phyloP scores from a whole-genome alignment of 2,329 filamentous ascomycete genomes.

The Stachybotrys echinatus region DNA sequence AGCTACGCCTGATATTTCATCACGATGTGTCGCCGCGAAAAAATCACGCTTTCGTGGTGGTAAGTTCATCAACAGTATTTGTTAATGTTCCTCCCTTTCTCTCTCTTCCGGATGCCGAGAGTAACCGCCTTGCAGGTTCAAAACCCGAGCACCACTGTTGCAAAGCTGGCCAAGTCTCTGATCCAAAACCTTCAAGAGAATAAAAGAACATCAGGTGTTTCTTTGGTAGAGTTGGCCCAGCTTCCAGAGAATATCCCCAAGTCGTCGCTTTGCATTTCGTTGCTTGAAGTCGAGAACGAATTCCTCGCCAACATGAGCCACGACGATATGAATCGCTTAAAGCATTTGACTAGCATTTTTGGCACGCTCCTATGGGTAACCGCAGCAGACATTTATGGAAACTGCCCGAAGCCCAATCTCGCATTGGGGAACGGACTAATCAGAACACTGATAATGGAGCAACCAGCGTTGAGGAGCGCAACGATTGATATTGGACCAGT shows the following conservation, averaged over 20 bases:
- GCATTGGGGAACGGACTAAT: slow-evolving; percentile 2
- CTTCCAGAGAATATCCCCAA: not conserved
- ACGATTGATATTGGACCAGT: not conserved
- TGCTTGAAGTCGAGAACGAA: slow-evolving; percentile 3
- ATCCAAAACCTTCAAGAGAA: not conserved
- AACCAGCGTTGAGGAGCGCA: slow-evolving; percentile 1
- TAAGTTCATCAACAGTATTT: not conserved
- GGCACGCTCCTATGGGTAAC: not conserved
- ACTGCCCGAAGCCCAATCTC: not conserved
- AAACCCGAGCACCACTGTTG: not conserved
- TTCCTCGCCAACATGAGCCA: slow-evolving; percentile 4
- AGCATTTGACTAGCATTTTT: not conserved
- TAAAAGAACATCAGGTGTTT: not conserved
- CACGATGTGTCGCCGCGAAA: not conserved
- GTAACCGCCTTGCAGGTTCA: not conserved
- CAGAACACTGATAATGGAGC: slow-evolving; percentile 4
- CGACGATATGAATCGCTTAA: slow-evolving; percentile 1
- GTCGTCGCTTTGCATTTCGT: not conserved
- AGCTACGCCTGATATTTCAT: not conserved
- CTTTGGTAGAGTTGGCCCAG: not conserved
- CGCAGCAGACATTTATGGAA: not conserved
- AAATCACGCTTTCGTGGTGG: not conserved
- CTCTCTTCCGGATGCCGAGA: not conserved
- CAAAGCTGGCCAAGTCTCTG: not conserved
- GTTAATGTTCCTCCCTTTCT: not conserved